Evolutionary conservation across 2,329 filamentous ascomycete species (phyloP).

Genomic region (Colletotrichum lini): DNA sequence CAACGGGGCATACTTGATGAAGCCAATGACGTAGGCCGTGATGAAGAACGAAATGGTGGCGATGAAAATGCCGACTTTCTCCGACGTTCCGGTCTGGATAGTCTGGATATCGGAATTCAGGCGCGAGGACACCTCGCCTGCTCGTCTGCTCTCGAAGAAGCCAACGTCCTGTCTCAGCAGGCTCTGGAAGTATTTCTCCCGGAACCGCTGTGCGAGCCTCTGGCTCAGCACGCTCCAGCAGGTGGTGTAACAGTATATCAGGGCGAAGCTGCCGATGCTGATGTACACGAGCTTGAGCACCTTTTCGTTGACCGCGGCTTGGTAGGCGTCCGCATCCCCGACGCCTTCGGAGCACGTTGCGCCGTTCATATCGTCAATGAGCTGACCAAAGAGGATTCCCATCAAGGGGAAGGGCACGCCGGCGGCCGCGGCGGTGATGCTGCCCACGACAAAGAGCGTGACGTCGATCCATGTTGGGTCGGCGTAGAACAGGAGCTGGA

Average conservation of each 20-base stretch:
- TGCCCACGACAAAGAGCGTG: constrained; percentile 39
- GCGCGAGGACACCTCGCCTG: constrained; percentile 70
- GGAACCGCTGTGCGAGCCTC: constrained; percentile 69
- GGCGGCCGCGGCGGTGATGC: constrained; percentile 60
- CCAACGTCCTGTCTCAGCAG: constrained; percentile 70
- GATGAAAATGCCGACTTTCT: constrained; percentile 74
- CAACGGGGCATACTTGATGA: constrained; percentile 70
- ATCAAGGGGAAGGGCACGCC: constrained; percentile 70
- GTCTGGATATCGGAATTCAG: constrained; percentile 72
- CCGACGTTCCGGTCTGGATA: constrained; percentile 72
- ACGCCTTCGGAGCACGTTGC: constrained; percentile 57
- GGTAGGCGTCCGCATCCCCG: constrained; percentile 43
- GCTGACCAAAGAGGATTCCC: constrained; percentile 68
- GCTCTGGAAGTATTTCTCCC: constrained; percentile 67
- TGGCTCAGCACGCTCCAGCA: constrained; percentile 72
- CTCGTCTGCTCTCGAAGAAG: constrained; percentile 70
- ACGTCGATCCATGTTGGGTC: constrained; percentile 43
- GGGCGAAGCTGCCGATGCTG: constrained; percentile 69
- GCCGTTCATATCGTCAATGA: constrained; percentile 67
- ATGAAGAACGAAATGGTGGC: constrained; percentile 72
- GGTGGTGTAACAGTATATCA: constrained; percentile 71
- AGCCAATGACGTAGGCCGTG: constrained; percentile 73
- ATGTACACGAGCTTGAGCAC: constrained; percentile 72
- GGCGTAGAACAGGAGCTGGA: constrained; percentile 31
- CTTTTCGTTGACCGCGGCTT: constrained; percentile 60